Conservation (phyloP, 495 filamentous ascomycete genomes). For the Aspergillus indologenus region DNA sequence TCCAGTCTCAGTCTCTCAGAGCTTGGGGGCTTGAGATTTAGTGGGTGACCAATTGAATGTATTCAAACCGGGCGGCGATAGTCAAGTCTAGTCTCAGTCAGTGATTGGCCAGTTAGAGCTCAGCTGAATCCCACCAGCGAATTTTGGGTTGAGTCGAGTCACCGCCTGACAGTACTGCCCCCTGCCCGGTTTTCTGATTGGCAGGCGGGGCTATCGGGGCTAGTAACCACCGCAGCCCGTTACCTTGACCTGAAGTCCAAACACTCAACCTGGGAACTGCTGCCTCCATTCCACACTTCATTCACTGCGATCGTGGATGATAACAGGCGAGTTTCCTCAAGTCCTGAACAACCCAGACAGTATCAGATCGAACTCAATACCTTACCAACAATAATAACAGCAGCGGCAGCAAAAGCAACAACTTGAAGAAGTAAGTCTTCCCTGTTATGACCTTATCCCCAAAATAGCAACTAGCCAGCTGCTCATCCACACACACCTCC, state of each 20-base stretch:
- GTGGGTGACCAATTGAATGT: slow-evolving; percentile 18
- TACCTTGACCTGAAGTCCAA: no score
- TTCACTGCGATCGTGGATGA: background rate
- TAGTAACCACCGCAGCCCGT: background rate
- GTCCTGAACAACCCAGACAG: background rate
- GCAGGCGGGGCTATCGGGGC: slow-evolving; percentile 1
- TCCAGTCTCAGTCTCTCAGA: slow-evolving; percentile 1
- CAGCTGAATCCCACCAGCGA: slow-evolving; percentile 13
- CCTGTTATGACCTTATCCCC: background rate
- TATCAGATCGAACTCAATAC: background rate
- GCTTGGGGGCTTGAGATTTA: slow-evolving; percentile 6
- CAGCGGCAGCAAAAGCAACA: background rate
- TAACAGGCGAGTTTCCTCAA: background rate
- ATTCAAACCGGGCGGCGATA: slow-evolving; percentile 11
- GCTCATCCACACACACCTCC: background rate
- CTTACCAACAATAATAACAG: background rate
- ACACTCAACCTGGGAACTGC: background rate
- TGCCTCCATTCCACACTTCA: background rate
- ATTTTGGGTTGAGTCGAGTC: slow-evolving; percentile 19
- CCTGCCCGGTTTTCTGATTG: slow-evolving; percentile 8
- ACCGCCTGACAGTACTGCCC: slow-evolving; percentile 6
- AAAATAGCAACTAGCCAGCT: background rate
- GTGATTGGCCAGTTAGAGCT: slow-evolving; percentile 12
- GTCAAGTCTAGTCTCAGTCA: background rate
- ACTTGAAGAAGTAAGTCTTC: background rate